These are phyloP conservation scores for Phytophthora niederhauseri DNA, from an alignment of 352 stramenopile species.

Conservation along the genomic window DNA sequence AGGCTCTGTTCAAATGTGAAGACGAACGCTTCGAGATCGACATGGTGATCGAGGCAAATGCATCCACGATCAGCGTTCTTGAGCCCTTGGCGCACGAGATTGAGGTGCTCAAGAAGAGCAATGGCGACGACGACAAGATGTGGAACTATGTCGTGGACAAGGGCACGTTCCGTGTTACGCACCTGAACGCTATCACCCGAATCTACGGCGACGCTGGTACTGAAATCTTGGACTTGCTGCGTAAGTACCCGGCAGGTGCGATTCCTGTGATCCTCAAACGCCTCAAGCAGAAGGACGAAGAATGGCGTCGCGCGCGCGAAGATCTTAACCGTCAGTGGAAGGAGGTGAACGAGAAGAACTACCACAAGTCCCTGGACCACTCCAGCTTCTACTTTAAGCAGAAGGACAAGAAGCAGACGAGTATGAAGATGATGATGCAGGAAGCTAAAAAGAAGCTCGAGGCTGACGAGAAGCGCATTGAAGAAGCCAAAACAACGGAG, in stretches of 20 bases:
- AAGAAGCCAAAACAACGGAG: conserved; percentile 34
- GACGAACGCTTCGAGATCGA: conserved; percentile 97
- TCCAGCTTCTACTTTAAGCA: conserved; percentile 99
- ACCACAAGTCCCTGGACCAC: conserved; percentile 99
- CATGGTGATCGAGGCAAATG: conserved; percentile 97
- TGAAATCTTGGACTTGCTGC: conserved; percentile 94
- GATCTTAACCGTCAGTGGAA: conserved; percentile 98
- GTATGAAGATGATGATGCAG: conserved; percentile 94
- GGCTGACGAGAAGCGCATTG: conserved; percentile 52
- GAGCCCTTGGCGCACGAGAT: conserved; percentile 97
- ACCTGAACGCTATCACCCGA: conserved; percentile 98
- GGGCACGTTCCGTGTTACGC: conserved; percentile 94
- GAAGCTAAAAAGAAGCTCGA: conserved; percentile 89
- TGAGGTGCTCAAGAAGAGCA: conserved; percentile 74
- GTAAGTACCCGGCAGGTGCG: conserved; percentile 96
- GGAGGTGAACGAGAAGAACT: conserved; percentile 98
- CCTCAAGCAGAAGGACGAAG: conserved; percentile 98
- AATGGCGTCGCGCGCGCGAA: conserved; percentile 94
- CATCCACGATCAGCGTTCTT: conserved; percentile 94
- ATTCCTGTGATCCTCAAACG: conserved; percentile 98
- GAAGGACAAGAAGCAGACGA: conserved; percentile 98
- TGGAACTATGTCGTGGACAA: conserved; percentile 95
- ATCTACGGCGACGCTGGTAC: conserved; percentile 97
- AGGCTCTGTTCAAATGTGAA: conserved; percentile 99
- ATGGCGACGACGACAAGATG: conserved; percentile 71